Evolutionary conservation across 2,329 filamentous ascomycete species (phyloP), one percentile per base, ranked within the genome.

Genomic region (Penicillium sp.): DNA sequence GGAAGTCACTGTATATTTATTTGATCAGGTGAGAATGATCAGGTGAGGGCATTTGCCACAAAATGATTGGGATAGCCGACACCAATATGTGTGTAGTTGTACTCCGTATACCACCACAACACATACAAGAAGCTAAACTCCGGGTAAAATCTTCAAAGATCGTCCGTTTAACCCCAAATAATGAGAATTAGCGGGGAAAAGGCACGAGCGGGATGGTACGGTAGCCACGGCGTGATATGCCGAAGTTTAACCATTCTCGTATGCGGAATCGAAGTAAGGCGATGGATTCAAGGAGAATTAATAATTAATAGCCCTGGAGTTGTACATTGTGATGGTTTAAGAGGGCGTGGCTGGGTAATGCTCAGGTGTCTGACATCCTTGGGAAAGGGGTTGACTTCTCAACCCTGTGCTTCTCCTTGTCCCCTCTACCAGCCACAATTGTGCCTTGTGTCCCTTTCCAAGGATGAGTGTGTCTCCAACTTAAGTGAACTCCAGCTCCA

Each of bases 341-440:
- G 29, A 45, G 13, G 5, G 17, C n/a, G 19, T 45, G 50, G 27
- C 38, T 52, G 50, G 39, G 27, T 23, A 15, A n/a, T 31, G 7
- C 17, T 23, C 27, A 45, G 27, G 4, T 25, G 15, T 49, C 47
- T 33, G 21, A 33, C 6, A 23, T 21, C 7, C 8, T 41, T 19
- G 13, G 23, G 21, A 29, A 21, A 35, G 23, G 41, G 53, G 29
- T 19, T 55, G 29, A 25, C 3, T 21, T 50, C 45, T 43, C 47
- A 44, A 44, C 38, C 44, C 45, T 55, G 35, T 27, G 6, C 21
- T 48, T 45, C 35, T 49, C 23, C 31, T n/a, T 13, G 29, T 29
- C 29, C 31, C 19, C 23, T 47, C 23, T 23, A 23, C 53, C 53
- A 56, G 53, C 53, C 53, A 52, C 45, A 36, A 49, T 15, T 55